Conservation (phyloP, 2,329 filamentous ascomycete genomes). For the Exophiala lecanii-corni region DNA sequence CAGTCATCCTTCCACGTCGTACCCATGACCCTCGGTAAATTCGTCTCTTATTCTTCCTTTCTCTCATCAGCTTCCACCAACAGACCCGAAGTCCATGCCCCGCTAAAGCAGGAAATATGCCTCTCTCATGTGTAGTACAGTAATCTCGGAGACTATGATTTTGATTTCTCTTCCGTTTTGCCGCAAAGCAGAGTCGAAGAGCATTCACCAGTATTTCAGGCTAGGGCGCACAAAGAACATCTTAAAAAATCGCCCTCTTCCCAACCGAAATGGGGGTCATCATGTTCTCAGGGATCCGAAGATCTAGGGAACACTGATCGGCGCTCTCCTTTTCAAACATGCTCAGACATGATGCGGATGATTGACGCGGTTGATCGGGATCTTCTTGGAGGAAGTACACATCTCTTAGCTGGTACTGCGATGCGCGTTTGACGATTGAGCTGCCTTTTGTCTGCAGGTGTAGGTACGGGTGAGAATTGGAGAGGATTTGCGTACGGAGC, state of each 20-base stretch:
- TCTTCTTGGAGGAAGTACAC: conserved; percentile 43
- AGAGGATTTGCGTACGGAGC: conserved; percentile 38
- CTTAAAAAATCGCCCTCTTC: conserved; percentile 79
- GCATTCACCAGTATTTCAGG: conserved; percentile 36
- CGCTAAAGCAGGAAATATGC: conserved; percentile 33
- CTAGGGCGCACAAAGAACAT: conserved; percentile 88
- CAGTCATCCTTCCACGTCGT: no score
- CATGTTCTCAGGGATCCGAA: conserved; percentile 28
- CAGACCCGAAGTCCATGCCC: conserved; percentile 31
- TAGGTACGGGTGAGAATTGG: conserved; percentile 31
- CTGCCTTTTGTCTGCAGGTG: conserved; percentile 29
- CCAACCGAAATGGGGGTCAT: conserved; percentile 34
- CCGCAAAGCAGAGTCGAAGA: conserved; percentile 30
- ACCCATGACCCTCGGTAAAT: no score
- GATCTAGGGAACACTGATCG: conserved; percentile 37
- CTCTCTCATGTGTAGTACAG: conserved; percentile 76
- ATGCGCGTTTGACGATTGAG: conserved; percentile 47
- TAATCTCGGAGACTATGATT: conserved; percentile 91
- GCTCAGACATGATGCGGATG: conserved; percentile 52
- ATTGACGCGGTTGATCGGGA: conserved; percentile 64
- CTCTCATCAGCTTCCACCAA: conserved; percentile 19
- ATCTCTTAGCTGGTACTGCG: conserved; percentile 50
- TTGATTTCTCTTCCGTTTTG: conserved; percentile 68
- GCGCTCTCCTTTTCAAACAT: conserved; percentile 52
- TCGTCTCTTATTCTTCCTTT: no score